Base-by-base conservation (phyloP, 1,139 yeast genomes). In the Petasospora fabianii region DNA sequence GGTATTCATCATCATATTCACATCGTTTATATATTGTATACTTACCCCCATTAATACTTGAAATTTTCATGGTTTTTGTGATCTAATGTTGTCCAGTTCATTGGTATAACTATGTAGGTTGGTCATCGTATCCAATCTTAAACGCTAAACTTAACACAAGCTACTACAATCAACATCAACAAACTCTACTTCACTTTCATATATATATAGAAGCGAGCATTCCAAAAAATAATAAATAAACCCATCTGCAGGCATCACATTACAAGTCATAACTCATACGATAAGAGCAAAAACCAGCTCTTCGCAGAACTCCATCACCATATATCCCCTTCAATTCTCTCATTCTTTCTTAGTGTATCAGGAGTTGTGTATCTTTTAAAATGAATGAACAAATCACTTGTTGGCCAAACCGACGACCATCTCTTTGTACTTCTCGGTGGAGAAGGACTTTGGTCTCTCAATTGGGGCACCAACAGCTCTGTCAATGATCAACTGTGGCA, bases 381-480 rank as follows among this genome's bases (percentile, higher is more conserved):
- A n/a, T n/a, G n/a, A n/a, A 20, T 10, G 22, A 20, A 20, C 11
- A 24, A 12, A 26, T 30, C 21, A 50, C 43, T 52, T 49, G 49
- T 47, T 46, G 38, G 48, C 52, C 45, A 62, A 52, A 38, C 59
- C 55, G 51, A 64, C 59, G 45, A 67, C 68, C 49, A 68, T 55
- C 53, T 64, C 64, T 40, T 55, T 59, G 60, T 62, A 68, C 54
- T 67, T 66, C 45, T 72, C 77, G 45, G 77, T 65, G 55, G 95
- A 84, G 83, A 88, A 82, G 55, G 95, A 85, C 76, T 90, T 90
- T 70, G 97, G 97, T 74, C 98, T 84, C 76, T 90, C 98, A 62
- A 90, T 86, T 59, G 98, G 87, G 66, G 85, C 67, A 62, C 97
- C 98, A 53, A 88, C 72, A 64, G 95, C 95, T 66, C 98, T 79